phyloP scores from a whole-genome alignment of 768 basidiomycete species.

The Paxillus involutus region DNA sequence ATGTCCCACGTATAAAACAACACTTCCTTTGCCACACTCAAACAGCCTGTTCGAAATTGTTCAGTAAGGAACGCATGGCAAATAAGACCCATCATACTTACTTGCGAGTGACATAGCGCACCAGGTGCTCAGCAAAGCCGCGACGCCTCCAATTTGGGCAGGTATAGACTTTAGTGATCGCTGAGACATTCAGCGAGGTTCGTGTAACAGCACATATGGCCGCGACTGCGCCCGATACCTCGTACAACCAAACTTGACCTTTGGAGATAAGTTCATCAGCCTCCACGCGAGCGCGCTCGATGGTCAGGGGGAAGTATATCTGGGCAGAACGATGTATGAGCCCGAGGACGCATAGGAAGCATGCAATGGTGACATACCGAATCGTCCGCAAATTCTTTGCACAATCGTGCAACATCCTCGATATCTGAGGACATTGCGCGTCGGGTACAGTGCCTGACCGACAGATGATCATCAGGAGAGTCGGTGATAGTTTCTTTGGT shows the following conservation, averaged over 20 bases:
- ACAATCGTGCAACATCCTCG: conserved; percentile 40
- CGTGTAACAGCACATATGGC: conserved; percentile 60
- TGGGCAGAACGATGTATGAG: conserved; percentile 16
- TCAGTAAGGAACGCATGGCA: neutral
- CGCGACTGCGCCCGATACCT: conserved; percentile 39
- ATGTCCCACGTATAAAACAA: conserved; percentile 55
- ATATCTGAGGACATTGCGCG: conserved; percentile 40
- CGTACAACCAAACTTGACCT: conserved; percentile 54
- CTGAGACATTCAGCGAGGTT: conserved; percentile 46
- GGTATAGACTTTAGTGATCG: conserved; percentile 61
- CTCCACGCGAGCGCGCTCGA: conserved; percentile 41
- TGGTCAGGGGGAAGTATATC: conserved; percentile 45
- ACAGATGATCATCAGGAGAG: conserved; percentile 19
- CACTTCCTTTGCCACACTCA: conserved; percentile 43
- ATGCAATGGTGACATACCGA: conserved; percentile 39
- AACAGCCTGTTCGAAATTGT: conserved; percentile 31
- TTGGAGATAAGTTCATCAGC: conserved; percentile 47
- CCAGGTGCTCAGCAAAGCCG: conserved; percentile 53
- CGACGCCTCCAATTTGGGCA: conserved; percentile 41
- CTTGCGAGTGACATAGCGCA: conserved; percentile 45
- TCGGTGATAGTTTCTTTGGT: conserved; percentile 36
- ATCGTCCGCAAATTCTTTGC: conserved; percentile 51
- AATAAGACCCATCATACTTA: conserved; percentile 22
- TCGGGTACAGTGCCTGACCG: conserved; percentile 37
- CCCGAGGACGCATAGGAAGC: neutral